These are phyloP conservation scores for Bruguiera parviflora DNA, from an alignment of 345 rosid genomes.

Conservation along the genomic window DNA sequence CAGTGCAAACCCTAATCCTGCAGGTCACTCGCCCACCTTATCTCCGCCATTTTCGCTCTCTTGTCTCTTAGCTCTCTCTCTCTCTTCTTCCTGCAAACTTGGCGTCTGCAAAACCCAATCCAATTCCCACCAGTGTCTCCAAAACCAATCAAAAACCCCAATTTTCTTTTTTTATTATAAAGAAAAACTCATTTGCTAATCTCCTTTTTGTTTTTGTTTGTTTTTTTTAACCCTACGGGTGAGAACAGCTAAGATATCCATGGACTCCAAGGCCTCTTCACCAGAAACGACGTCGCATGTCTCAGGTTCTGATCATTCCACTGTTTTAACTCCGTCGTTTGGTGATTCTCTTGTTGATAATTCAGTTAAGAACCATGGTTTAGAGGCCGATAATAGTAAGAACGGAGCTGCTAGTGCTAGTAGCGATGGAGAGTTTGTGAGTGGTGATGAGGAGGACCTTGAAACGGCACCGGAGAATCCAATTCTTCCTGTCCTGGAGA, in stretches of 20 bases:
- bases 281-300: conserved; percentile 29
- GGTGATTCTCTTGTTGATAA: conserved; percentile 14
- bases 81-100: too few relatives aligned
- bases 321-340: conserved; percentile 17
- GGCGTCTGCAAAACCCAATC: too few relatives aligned
- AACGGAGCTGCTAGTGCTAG: conserved; percentile 6
- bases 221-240: too few relatives aligned
- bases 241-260: conserved; percentile 9
- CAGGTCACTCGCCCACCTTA: too few relatives aligned
- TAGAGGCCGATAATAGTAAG: conserved; percentile 19
- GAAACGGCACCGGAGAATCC: conserved; percentile 31
- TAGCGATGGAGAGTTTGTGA: conserved; percentile 35
- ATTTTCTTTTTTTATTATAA: too few relatives aligned
- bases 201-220: too few relatives aligned
- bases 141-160: too few relatives aligned
- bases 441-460: conserved; percentile 44
- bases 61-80: too few relatives aligned
- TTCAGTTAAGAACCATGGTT: conserved; percentile 15
- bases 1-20: too few relatives aligned
- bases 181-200: too few relatives aligned
- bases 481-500: conserved; percentile 20
- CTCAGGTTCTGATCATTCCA: conserved; percentile 42
- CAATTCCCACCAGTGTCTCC: too few relatives aligned
- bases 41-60: too few relatives aligned
- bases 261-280: conserved; percentile 48